These are phyloP conservation scores for Alternaria gansuensis DNA, from an alignment of 2,329 filamentous ascomycete genomes.

Conservation along the genomic window DNA sequence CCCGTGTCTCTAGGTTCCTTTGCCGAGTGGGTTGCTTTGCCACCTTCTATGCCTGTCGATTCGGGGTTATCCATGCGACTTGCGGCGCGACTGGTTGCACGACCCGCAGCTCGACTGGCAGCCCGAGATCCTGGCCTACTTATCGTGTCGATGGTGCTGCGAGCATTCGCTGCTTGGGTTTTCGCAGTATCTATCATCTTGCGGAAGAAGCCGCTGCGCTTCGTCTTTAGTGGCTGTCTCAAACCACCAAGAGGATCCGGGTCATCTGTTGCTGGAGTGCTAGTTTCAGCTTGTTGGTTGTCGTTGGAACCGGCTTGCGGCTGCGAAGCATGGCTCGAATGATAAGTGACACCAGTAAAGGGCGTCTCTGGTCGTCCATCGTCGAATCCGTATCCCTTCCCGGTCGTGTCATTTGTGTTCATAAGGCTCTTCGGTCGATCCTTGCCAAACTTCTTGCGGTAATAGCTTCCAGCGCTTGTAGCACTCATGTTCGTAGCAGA, in stretches of 20 bases:
- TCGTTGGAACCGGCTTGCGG: conserved; percentile 64
- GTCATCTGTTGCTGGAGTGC: conserved; percentile 67
- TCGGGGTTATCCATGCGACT: conserved; percentile 53
- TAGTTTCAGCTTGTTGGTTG: conserved; percentile 58
- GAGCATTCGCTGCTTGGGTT: conserved; percentile 87
- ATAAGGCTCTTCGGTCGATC: conserved; percentile 70
- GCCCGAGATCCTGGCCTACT: conserved; percentile 56
- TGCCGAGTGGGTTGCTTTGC: conserved; percentile 41
- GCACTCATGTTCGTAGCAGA: conserved; percentile 92
- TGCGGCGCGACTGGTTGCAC: conserved; percentile 49
- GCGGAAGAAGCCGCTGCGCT: conserved; percentile 89
- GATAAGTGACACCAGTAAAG: conserved; percentile 83
- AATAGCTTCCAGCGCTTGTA: conserved; percentile 93
- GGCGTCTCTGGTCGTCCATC: conserved; percentile 61
- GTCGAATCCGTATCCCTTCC: conserved; percentile 52
- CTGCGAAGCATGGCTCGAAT: conserved; percentile 77
- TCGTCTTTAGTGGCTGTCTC: conserved; percentile 72
- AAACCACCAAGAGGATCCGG: conserved; percentile 80
- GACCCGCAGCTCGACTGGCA: conserved; percentile 52
- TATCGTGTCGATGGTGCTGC: conserved; percentile 78
- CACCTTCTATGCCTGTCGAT: conserved; percentile 65
- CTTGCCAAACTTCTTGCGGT: conserved; percentile 71
- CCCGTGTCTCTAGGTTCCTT: conserved; percentile 75
- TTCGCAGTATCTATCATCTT: conserved; percentile 95
- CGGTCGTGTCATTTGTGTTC: conserved; percentile 59